Evolutionary conservation across 805 yeast species (phyloP), one percentile per base, ranked within the genome.

Genomic region (Brettanomyces custersianus): DNA sequence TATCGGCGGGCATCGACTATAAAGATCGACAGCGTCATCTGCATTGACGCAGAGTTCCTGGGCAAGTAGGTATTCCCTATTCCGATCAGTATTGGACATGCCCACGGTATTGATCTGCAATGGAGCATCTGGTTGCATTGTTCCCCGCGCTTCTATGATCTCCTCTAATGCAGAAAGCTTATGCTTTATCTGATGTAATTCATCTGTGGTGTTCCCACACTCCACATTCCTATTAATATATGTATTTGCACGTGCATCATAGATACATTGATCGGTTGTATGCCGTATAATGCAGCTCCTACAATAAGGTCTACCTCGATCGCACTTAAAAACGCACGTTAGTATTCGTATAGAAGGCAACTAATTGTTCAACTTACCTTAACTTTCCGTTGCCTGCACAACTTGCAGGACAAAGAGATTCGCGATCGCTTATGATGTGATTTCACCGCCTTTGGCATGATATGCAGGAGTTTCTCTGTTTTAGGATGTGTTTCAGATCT

Each of bases 381-480:
- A 25, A 67, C 67, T 45, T 70, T 70, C 30, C 70, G 54, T 46
- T 56, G 62, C 15, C 71, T 57, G 40, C 76, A 70, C 27, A 62
- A 62, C 19, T 62, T 63, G 43, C 77, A 70, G 0, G 70, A 68
- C 7, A 71, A 43, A 0, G 69, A 60, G 21, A 33, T 12, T 22
- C 35, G 24, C 8, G 15, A 15, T 6, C 35, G 26, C 23, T 32
- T 32, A 12, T n/a, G n/a, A n/a, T n/a, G n/a, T n/a, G n/a, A n/a
- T n/a, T n/a, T n/a, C n/a, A n/a, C n/a, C n/a, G n/a, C n/a, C n/a
- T n/a, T n/a, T n/a, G n/a, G n/a, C n/a, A n/a, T n/a, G n/a, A n/a
- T n/a, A n/a, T n/a, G n/a, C n/a, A n/a, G n/a, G n/a, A n/a, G n/a
- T n/a, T n/a, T n/a, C n/a, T n/a, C n/a, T n/a, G n/a, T n/a, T n/a